phyloP scores from a whole-genome alignment of 139 green algal genomes.

The Auxenochlorella protothecoides region DNA sequence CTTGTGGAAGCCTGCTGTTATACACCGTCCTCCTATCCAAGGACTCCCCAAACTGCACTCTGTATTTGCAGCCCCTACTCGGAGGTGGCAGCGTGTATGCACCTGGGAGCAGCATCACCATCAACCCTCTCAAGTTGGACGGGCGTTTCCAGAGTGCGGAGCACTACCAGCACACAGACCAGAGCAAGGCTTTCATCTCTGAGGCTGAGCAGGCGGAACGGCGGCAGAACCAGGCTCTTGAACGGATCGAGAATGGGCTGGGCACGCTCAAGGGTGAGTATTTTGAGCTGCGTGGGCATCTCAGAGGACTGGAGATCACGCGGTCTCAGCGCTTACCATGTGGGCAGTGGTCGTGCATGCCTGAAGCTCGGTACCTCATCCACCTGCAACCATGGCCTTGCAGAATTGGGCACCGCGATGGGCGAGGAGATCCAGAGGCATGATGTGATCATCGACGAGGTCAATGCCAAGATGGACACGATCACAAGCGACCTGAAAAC shows the following conservation, averaged over 20 bases:
- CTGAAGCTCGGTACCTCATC: no score
- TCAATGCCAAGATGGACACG: conserved; percentile 68
- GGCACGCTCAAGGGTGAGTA: conserved; percentile 42
- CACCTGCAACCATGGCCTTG: no score
- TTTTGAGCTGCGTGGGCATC: no score
- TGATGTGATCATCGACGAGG: conserved; percentile 66
- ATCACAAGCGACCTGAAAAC: conserved; percentile 57
- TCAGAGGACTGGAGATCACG: no score
- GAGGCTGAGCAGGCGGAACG: conserved; percentile 49
- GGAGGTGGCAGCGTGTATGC: no score
- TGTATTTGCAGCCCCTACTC: no score
- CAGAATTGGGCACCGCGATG: conserved; percentile 56
- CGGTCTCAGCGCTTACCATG: no score
- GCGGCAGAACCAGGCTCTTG: conserved; percentile 62
- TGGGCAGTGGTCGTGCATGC: no score
- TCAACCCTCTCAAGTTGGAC: conserved; percentile 9
- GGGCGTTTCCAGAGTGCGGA: conserved; percentile 12
- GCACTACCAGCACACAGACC: conserved; percentile 49
- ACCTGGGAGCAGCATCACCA: not conserved
- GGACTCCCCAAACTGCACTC: no score
- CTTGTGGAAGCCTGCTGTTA: no score
- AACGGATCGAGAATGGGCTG: conserved; percentile 61
- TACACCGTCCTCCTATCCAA: no score
- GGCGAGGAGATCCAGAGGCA: conserved; percentile 65
- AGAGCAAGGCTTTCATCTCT: conserved; percentile 42